Percentiles rank a stretch among this genome's conserved stretches.
Conservation (phyloP, 2,329 filamentous ascomycete genomes). For the Boeremia lycopersici region DNA sequence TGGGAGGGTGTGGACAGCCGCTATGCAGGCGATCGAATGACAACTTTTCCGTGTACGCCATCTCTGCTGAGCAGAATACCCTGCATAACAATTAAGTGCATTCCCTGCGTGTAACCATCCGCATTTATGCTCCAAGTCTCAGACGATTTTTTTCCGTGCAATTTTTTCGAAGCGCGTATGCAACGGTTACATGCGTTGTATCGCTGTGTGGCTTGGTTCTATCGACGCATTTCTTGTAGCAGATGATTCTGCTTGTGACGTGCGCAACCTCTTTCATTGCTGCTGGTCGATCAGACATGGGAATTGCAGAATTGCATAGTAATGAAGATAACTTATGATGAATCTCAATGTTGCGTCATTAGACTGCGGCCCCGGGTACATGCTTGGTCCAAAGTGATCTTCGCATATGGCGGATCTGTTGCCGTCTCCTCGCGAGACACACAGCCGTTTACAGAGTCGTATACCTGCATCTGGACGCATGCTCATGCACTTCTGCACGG, state of each 20-base stretch:
- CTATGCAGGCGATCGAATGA: constrained; percentile 39
- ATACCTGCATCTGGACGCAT: constrained; percentile 25
- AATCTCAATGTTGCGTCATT: constrained; percentile 36
- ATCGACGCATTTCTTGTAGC: background rate
- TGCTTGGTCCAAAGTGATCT: constrained; percentile 28
- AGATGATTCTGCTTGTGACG: background rate
- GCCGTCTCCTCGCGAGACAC: constrained; percentile 42
- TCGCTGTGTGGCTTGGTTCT: background rate
- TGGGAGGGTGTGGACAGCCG: constrained; percentile 30
- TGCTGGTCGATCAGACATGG: background rate
- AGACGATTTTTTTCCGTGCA: background rate
- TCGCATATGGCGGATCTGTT: constrained; percentile 39
- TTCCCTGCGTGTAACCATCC: constrained; percentile 9
- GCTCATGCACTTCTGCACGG: constrained; percentile 25
- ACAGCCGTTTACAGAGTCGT: constrained; percentile 26
- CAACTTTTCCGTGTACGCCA: constrained; percentile 20
- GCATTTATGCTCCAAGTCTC: constrained; percentile 6
- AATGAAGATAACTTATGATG: constrained; percentile 17
- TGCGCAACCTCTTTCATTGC: background rate
- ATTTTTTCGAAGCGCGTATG: background rate
- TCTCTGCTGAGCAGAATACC: constrained; percentile 24
- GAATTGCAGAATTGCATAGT: constrained; percentile 17
- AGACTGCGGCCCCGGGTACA: constrained; percentile 26
- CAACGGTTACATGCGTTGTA: constrained; percentile 2
- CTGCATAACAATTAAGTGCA: constrained; percentile 25